Conservation (phyloP, 2,329 filamentous ascomycete species). For the Arthrobotrys entomopaga region DNA sequence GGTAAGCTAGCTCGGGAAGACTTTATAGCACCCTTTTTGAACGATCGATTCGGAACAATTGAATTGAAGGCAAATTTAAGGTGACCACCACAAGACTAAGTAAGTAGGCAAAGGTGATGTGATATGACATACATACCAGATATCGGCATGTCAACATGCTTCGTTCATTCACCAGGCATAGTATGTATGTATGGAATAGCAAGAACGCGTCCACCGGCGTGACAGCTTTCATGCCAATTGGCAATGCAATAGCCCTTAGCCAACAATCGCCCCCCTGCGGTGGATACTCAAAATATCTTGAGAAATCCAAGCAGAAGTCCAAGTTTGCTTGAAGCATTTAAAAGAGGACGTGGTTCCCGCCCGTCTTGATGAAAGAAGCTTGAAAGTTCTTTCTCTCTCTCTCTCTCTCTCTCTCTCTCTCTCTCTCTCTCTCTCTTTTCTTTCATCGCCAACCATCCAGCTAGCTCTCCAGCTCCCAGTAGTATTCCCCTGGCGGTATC, state of each 20-base stretch:
- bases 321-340: slow-evolving; percentile 14
- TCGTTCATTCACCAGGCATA: slow-evolving; percentile 16
- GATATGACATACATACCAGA: slow-evolving; percentile 42
- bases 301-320: background rate
- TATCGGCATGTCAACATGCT: background rate
- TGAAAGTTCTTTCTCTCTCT: slow-evolving; percentile 18
- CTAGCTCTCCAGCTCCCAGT: slow-evolving; percentile 17
- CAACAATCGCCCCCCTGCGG: too few species aligned
- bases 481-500: slow-evolving; percentile 15
- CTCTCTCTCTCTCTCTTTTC: slow-evolving; percentile 11
- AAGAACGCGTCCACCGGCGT: slow-evolving; percentile 28
- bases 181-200: slow-evolving; percentile 12
- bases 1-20: slow-evolving; percentile 30
- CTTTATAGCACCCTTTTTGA: background rate
- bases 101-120: slow-evolving; percentile 52
- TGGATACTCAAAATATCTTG: background rate
- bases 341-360: slow-evolving; percentile 32
- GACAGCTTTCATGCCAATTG: slow-evolving; percentile 13
- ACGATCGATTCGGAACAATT: slow-evolving; percentile 43
- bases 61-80: slow-evolving; percentile 26
- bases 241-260: background rate
- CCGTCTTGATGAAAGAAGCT: background rate
- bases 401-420: slow-evolving; percentile 14
- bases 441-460: slow-evolving; percentile 14
- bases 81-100: too few species aligned